Evolutionary conservation across 305 asterid genomes (phyloP), one percentile per base, ranked within the genome.

Genomic region (Fraxinus sp.): DNA sequence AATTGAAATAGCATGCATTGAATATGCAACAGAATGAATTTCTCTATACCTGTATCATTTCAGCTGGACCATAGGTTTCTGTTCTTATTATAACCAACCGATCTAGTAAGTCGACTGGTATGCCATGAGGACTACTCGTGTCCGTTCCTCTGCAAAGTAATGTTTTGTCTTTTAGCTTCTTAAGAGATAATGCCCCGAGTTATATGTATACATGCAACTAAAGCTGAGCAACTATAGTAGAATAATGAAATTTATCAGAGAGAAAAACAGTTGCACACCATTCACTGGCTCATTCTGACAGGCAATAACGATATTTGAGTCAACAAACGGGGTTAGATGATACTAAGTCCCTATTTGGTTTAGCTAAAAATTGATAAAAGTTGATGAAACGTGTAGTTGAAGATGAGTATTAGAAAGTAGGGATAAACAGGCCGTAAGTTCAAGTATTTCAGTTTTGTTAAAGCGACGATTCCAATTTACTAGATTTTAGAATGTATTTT

Each of bases 31-130:
- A 33, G 62, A 28, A 33, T 49, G 39, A 79, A 46, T 78, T 20
- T 9, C 16, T 22, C 71, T 28, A 41, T 55, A 96, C 98, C 99
- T 97, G 97, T 84, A 97, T 95, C 98, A 92, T 97, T 88, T 97
- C 98, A 41, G 98, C 95, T 9, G 99, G 98, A 46, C 99, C 99
- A 79, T 95, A 97, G 28, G 95, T 97, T 88, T 90, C 95, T 0
- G 99, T 95, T 86, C 99, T 90, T 83, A 97, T 92, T 83, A 97
- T 97, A 76, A 87, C 94, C 92, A 95, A 83, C 6, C 99, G 93
- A 78, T 97, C 99, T 79, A 97, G 86, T 79, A 97, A 88, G 88
- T 97, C 99, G 46, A 97, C 93, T n/a, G 99, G 99, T 72, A 97
- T 90, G 82, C 99, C 99, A 78, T 97, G 99, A 84, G 99, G 99